phyloP scores from a whole-genome alignment of 768 basidiomycete species.

The Pleurotus cornucopiae region DNA sequence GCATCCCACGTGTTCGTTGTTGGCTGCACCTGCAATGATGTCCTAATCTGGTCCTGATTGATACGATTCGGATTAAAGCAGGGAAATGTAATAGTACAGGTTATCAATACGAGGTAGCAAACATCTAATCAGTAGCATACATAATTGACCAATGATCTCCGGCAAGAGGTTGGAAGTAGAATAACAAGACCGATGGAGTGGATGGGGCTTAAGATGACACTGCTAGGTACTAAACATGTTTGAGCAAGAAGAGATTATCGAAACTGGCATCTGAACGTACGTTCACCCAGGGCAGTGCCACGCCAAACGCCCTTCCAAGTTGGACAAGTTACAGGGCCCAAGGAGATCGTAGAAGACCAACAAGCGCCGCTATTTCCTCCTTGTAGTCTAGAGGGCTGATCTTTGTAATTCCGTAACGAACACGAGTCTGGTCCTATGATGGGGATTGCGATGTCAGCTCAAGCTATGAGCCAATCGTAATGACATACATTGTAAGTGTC shows the following conservation, averaged over 20 bases:
- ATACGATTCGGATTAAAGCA: too few species aligned
- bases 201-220: conserved; percentile 2
- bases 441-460: neutral
- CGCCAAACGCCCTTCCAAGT: neutral
- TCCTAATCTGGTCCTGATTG: too few species aligned
- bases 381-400: conserved; percentile 65
- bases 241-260: conserved; percentile 15
- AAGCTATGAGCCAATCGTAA: neutral
- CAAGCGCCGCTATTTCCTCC: conserved; percentile 57
- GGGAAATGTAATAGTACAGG: too few species aligned
- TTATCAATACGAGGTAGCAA: too few species aligned
- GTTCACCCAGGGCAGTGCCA: neutral
- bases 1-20: too few species aligned
- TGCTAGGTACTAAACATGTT: neutral
- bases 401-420: conserved; percentile 77
- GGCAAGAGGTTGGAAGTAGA: conserved; percentile 5
- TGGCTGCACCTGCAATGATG: too few species aligned
- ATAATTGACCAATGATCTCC: conserved; percentile 1
- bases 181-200: conserved; percentile 9
- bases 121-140: too few species aligned
- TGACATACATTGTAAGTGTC: conserved; percentile 77
- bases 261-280: conserved; percentile 11
- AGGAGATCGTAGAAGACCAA: conserved; percentile 53
- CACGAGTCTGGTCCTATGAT: conserved; percentile 69
- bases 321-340: conserved; percentile 42